These are phyloP conservation scores for Ascochyta fabae DNA, from an alignment of 2,329 filamentous ascomycete genomes.

Conservation along the genomic window DNA sequence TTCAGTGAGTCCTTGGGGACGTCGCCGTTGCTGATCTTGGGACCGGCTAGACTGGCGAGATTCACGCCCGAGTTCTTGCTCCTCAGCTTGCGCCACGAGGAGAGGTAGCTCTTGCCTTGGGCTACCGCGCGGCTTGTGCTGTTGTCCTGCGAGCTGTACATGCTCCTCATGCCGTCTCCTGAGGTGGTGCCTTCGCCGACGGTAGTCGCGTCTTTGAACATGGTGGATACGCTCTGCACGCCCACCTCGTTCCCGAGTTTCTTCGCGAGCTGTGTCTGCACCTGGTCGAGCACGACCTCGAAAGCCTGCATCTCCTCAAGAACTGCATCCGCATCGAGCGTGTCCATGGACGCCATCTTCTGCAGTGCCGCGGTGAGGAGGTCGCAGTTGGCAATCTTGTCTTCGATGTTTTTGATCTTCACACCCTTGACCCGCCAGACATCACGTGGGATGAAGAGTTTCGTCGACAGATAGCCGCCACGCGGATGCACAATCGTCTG, in stretches of 20 bases:
- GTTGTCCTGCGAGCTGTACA: constrained; percentile 41
- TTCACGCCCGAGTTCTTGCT: constrained; percentile 80
- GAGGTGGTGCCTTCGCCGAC: constrained; percentile 39
- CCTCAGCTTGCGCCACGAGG: constrained; percentile 88
- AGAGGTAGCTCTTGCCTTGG: constrained; percentile 73
- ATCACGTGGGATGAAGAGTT: constrained; percentile 89
- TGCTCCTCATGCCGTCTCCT: constrained; percentile 28
- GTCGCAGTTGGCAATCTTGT: constrained; percentile 93
- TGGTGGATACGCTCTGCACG: constrained; percentile 71
- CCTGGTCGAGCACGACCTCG: constrained; percentile 84
- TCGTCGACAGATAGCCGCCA: constrained; percentile 89
- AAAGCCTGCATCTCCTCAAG: constrained; percentile 93
- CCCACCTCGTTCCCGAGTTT: constrained; percentile 95
- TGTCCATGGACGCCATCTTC: constrained; percentile 84
- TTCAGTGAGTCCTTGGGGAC: constrained; percentile 65
- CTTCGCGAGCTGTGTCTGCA: constrained; percentile 76
- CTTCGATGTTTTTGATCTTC: constrained; percentile 88
- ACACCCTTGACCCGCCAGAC: constrained; percentile 94
- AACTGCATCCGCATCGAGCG: constrained; percentile 87
- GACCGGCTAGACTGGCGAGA: constrained; percentile 57
- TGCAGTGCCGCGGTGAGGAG: constrained; percentile 85
- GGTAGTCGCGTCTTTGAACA: constrained; percentile 74
- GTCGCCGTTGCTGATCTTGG: constrained; percentile 43
- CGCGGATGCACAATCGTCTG: constrained; percentile 90
- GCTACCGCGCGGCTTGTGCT: constrained; percentile 43